A percentile compares a stretch with the other conserved stretches of the same genome.
These are phyloP conservation scores for Rhododendron williamsianum DNA, from an alignment of 148 eudicot species.

Conservation along the genomic window DNA sequence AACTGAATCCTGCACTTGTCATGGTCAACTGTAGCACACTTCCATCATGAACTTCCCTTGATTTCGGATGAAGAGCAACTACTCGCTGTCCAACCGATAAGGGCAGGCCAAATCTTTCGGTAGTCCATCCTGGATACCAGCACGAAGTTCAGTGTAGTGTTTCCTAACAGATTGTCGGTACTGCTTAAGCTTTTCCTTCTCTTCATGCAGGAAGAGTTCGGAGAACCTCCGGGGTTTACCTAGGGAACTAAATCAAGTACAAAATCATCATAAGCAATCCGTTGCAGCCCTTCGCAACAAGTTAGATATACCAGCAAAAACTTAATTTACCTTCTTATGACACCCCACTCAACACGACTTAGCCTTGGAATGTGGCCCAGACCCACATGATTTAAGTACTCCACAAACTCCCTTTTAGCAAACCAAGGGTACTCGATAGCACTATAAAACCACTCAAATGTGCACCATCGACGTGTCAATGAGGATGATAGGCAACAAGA, in stretches of 20 bases:
- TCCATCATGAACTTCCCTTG: slow-evolving; percentile 91
- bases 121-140: slow-evolving; percentile 77
- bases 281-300: not conserved
- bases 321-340: slow-evolving; percentile 79
- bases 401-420: slow-evolving; percentile 94
- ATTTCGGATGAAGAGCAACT: slow-evolving; percentile 83
- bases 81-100: slow-evolving; percentile 94
- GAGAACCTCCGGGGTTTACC: slow-evolving; percentile 94
- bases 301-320: slow-evolving; percentile 8
- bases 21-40: slow-evolving; percentile 87
- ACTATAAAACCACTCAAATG: slow-evolving; percentile 94
- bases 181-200: slow-evolving; percentile 79
- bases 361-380: slow-evolving; percentile 91
- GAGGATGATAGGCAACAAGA: slow-evolving; percentile 52
- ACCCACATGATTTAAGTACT: slow-evolving; percentile 90
- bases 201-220: slow-evolving; percentile 76
- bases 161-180: slow-evolving; percentile 84
- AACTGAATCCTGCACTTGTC: slow-evolving; percentile 83
- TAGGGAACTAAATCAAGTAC: slow-evolving; percentile 59
- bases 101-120: slow-evolving; percentile 87
- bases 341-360: slow-evolving; percentile 97
- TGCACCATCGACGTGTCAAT: slow-evolving; percentile 64
- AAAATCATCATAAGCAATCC: not conserved
- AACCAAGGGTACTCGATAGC: slow-evolving; percentile 99
- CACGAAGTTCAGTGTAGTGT: slow-evolving; percentile 84